A percentile compares a stretch with the other conserved stretches of the same genome.
Evolutionary conservation across 2,329 filamentous ascomycete species (phyloP).

Genomic region (Diaporthe velutina): DNA sequence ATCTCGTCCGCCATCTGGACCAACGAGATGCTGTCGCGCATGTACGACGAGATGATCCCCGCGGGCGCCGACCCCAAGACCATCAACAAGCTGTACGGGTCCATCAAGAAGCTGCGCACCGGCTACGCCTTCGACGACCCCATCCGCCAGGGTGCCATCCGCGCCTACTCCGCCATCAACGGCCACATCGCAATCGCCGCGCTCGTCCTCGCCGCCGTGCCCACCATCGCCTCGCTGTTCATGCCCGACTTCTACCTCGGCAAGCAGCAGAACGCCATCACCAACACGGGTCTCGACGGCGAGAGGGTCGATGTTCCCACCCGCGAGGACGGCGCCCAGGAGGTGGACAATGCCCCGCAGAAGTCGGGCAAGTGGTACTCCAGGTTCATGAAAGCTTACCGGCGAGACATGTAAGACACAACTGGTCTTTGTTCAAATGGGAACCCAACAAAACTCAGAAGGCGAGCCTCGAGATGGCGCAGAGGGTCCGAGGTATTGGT

Average conservation of each 20-base stretch:
- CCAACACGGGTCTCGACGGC: conserved; percentile 40
- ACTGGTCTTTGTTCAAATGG: background rate
- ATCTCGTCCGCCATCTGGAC: conserved; percentile 55
- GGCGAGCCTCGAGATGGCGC: background rate
- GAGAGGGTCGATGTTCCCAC: conserved; percentile 27
- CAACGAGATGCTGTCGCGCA: conserved; percentile 51
- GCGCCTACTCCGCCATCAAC: conserved; percentile 51
- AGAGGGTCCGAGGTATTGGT: background rate
- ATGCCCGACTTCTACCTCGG: conserved; percentile 54
- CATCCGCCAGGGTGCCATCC: conserved; percentile 53
- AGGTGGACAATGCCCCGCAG: background rate
- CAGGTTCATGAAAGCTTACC: conserved; percentile 16
- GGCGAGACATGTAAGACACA: background rate
- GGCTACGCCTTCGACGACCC: conserved; percentile 50
- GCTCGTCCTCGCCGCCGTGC: conserved; percentile 48
- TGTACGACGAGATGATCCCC: conserved; percentile 48
- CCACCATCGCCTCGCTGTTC: conserved; percentile 52
- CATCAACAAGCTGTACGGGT: conserved; percentile 50
- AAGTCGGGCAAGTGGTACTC: conserved; percentile 25
- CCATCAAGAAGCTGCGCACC: conserved; percentile 50
- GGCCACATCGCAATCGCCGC: conserved; percentile 52
- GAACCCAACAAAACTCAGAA: background rate
- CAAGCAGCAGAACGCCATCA: conserved; percentile 44
- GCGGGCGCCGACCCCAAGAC: conserved; percentile 42
- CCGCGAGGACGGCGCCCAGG: conserved; percentile 4